Evolutionary conservation across 2,329 filamentous ascomycete species (phyloP).

Genomic region (Clonostachys rosea): DNA sequence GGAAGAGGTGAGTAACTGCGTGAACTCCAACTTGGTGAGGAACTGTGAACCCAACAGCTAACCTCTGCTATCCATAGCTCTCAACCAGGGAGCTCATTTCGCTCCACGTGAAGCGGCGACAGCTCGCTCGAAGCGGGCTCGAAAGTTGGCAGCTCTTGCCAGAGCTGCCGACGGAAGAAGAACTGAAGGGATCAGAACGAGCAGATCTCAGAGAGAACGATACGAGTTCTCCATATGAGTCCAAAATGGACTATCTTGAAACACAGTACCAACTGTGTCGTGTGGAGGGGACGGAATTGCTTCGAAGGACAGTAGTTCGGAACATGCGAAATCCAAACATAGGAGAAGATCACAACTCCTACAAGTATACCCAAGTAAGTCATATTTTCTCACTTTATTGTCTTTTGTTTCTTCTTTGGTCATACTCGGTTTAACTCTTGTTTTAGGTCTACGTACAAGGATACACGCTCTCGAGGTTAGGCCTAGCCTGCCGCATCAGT

Average conservation of each 20-base stretch:
- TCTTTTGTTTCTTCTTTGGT: background rate
- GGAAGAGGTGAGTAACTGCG: too few species aligned
- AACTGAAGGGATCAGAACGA: background rate
- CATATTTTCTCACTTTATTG: background rate
- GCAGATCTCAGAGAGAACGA: background rate
- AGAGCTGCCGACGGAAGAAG: background rate
- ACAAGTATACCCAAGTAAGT: constrained; percentile 68
- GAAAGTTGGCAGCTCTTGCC: background rate
- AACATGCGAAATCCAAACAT: constrained; percentile 48
- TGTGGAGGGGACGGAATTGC: constrained; percentile 66
- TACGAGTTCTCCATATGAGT: background rate
- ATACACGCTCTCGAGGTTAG: constrained; percentile 56
- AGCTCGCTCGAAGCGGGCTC: background rate
- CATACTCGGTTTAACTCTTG: background rate
- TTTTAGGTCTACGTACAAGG: constrained; percentile 61
- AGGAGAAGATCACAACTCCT: constrained; percentile 51
- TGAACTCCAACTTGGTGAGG: too few species aligned
- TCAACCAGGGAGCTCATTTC: too few species aligned
- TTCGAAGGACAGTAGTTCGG: constrained; percentile 61
- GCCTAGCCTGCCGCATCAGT: constrained; percentile 61
- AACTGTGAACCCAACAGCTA: constrained; percentile 29
- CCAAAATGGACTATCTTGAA: constrained; percentile 52
- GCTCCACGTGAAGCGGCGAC: too few species aligned
- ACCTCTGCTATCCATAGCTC: too few species aligned
- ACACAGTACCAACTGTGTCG: constrained; percentile 72